Conservation (phyloP, 495 filamentous ascomycete genomes). For the Annulohypoxylon maeteangense region DNA sequence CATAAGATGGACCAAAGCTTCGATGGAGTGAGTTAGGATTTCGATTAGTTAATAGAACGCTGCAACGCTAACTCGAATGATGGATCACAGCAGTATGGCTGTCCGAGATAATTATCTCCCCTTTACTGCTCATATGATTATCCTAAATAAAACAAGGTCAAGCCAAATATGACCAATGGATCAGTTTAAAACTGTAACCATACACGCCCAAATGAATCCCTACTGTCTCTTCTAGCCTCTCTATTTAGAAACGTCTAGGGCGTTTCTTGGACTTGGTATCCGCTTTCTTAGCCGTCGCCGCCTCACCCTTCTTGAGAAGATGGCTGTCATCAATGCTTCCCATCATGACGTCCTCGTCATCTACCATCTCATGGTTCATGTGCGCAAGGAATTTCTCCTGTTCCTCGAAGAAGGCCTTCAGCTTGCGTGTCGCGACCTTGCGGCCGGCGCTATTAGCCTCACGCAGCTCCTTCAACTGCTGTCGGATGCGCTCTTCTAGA, state of each 20-base stretch:
- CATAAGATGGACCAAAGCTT: no score
- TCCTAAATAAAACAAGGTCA: not conserved
- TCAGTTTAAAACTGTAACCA: not conserved
- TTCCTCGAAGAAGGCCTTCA: slow-evolving; percentile 61
- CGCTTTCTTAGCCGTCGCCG: slow-evolving; percentile 4
- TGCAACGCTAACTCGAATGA: slow-evolving; percentile 25
- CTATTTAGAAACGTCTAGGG: slow-evolving; percentile 20
- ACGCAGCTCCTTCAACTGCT: slow-evolving; percentile 56
- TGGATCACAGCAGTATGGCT: not conserved
- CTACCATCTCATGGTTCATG: slow-evolving; percentile 67
- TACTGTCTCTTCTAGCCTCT: not conserved
- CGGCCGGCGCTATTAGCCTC: slow-evolving; percentile 57
- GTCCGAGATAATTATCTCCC: not conserved
- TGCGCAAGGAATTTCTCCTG: slow-evolving; percentile 66
- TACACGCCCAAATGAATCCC: not conserved
- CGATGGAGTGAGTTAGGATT: slow-evolving; percentile 2
- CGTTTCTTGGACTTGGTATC: slow-evolving; percentile 36
- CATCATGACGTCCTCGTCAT: slow-evolving; percentile 61
- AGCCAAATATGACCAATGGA: not conserved
- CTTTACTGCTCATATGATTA: not conserved
- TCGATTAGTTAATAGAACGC: slow-evolving; percentile 20
- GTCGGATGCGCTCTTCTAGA: slow-evolving; percentile 67
- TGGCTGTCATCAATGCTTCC: slow-evolving; percentile 50
- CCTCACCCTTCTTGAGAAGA: slow-evolving; percentile 15
- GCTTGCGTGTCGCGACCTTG: slow-evolving; percentile 53